These are phyloP conservation scores for Fomitopsis palustris DNA, from an alignment of 1,284 basidiomycete species.

Conservation along the genomic window DNA sequence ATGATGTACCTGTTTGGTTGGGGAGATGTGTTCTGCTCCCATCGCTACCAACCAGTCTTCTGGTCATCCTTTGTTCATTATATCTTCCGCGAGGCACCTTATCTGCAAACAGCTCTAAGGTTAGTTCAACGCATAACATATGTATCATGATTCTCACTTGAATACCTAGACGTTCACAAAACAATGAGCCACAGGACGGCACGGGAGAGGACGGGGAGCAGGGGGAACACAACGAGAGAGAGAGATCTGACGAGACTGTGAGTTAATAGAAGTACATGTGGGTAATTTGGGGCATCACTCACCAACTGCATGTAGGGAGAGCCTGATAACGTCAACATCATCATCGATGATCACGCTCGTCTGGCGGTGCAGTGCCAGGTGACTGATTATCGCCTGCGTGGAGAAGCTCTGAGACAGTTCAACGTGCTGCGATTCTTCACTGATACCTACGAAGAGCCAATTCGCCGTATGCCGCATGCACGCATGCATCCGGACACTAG, in stretches of 20 bases:
- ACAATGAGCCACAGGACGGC: too few species aligned
- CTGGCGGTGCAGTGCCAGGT: slow-evolving; percentile 10
- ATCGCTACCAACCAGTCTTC: slow-evolving; percentile 23
- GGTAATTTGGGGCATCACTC: too few species aligned
- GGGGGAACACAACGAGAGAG: too few species aligned
- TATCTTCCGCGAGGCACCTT: slow-evolving; percentile 8
- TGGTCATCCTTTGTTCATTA: slow-evolving; percentile 15
- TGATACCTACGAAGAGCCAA: slow-evolving; percentile 19
- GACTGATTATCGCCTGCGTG: slow-evolving; percentile 16
- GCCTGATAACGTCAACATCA: not conserved
- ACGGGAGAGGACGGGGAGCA: not conserved
- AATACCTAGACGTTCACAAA: too few species aligned
- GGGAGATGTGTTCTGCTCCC: slow-evolving; percentile 26
- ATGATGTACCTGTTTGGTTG: slow-evolving; percentile 34
- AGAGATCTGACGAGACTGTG: too few species aligned
- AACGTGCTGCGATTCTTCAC: slow-evolving; percentile 14
- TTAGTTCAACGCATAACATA: too few species aligned
- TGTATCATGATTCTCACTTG: too few species aligned
- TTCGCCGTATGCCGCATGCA: not conserved
- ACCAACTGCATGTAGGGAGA: not conserved
- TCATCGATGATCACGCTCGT: not conserved
- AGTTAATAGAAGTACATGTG: too few species aligned
- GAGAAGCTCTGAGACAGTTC: slow-evolving; percentile 8
- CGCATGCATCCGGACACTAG: not conserved
- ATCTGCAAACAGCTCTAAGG: not conserved